phyloP scores from a whole-genome alignment of 2,329 filamentous ascomycete species.

The Colletotrichum higginsianum region DNA sequence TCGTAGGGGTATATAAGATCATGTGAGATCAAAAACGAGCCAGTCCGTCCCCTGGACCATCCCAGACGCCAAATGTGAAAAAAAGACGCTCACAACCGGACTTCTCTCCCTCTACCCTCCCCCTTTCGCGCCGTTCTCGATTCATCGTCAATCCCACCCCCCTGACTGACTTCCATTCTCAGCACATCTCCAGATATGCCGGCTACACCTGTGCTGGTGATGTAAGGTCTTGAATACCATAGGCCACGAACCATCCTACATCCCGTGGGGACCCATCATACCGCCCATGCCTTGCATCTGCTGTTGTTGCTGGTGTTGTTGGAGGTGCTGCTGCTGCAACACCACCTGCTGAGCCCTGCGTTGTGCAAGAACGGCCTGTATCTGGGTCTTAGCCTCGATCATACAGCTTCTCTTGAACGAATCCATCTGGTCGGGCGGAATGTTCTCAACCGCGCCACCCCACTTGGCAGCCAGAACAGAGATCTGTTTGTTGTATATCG shows the following conservation, averaged over 20 bases:
- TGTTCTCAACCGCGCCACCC: conserved; percentile 57
- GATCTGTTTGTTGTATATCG: conserved; percentile 59
- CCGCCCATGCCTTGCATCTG: conserved; percentile 68
- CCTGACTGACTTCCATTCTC: neutral
- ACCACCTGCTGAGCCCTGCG: conserved; percentile 54
- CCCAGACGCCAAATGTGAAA: conserved; percentile 30
- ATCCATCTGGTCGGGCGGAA: conserved; percentile 62
- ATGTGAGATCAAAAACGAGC: conserved; percentile 37
- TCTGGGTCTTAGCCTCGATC: conserved; percentile 54
- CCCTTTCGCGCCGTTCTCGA: neutral
- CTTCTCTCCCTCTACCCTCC: too few relatives aligned
- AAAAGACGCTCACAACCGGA: conserved; percentile 33
- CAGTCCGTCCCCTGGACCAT: conserved; percentile 13
- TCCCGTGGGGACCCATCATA: conserved; percentile 68
- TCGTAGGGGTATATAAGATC: conserved; percentile 43
- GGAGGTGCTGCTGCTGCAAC: conserved; percentile 57
- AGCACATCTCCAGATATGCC: neutral
- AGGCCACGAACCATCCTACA: conserved; percentile 51
- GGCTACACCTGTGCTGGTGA: neutral
- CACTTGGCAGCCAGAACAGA: conserved; percentile 52
- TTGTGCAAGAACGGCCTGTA: conserved; percentile 52
- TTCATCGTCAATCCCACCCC: neutral
- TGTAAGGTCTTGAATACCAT: neutral
- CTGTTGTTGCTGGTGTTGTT: conserved; percentile 50
- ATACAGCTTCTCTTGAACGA: conserved; percentile 61